Percentiles rank a stretch among this genome's conserved stretches.
phyloP scores from a whole-genome alignment of 176 grass and related monocot species.

The Aegilops tauschii region DNA sequence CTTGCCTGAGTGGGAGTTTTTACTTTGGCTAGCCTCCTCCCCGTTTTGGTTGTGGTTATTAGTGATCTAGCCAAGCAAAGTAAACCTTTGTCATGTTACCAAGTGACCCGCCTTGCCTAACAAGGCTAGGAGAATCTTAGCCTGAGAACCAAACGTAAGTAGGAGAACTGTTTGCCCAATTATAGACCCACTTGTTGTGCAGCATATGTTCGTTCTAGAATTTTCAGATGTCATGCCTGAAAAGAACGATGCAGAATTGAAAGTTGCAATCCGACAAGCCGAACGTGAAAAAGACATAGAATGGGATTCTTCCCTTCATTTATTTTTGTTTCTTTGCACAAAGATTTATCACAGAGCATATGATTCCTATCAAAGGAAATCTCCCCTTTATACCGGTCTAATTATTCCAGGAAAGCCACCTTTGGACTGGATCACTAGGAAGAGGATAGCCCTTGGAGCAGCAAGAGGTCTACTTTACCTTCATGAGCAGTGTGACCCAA shows the following conservation, averaged over 20 bases:
- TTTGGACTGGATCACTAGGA: constrained; percentile 88
- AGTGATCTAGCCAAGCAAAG: neutral
- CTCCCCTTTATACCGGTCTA: constrained; percentile 34
- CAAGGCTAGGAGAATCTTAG: constrained; percentile 13
- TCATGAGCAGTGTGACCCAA: constrained; percentile 97
- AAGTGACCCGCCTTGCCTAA: neutral
- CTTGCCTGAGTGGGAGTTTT: neutral
- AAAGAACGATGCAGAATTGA: constrained; percentile 21
- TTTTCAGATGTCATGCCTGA: neutral
- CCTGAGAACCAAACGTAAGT: neutral
- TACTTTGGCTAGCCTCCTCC: neutral
- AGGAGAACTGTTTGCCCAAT: neutral
- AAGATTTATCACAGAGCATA: constrained; percentile 18
- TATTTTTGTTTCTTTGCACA: constrained; percentile 18
- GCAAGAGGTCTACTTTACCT: constrained; percentile 88
- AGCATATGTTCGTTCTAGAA: constrained; percentile 30
- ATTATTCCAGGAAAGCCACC: constrained; percentile 70
- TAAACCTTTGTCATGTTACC: neutral
- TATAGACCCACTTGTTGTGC: constrained; percentile 17
- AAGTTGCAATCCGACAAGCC: constrained; percentile 13
- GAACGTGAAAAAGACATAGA: constrained; percentile 9
- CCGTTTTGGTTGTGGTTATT: neutral
- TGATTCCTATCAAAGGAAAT: constrained; percentile 35
- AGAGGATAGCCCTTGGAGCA: constrained; percentile 81
- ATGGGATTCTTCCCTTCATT: constrained; percentile 33